These are phyloP conservation scores for Colletotrichum orchidophilum DNA, from an alignment of 2,329 filamentous ascomycete genomes.

Conservation along the genomic window DNA sequence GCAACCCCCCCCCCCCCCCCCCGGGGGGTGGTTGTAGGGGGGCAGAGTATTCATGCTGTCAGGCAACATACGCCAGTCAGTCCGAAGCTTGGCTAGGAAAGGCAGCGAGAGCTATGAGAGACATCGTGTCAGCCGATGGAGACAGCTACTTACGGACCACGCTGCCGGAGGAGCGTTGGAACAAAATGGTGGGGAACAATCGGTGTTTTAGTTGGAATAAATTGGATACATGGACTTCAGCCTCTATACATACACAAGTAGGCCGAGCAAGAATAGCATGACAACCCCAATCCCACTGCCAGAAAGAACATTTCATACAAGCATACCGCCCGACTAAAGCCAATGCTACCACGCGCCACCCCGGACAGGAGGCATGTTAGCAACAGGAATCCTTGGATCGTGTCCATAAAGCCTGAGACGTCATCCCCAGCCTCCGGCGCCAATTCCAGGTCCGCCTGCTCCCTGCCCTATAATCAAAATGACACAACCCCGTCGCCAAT, in stretches of 20 bases:
- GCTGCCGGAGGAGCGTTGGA: background rate
- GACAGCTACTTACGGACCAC: background rate
- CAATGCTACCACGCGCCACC: background rate
- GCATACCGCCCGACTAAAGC: background rate
- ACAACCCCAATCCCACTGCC: background rate
- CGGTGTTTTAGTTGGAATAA: background rate
- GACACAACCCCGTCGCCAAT: conserved; percentile 13
- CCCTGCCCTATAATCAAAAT: conserved; percentile 21
- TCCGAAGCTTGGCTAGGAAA: background rate
- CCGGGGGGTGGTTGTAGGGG: no score
- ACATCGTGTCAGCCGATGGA: background rate
- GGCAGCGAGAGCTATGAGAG: no score
- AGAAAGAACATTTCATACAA: background rate
- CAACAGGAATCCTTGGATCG: background rate
- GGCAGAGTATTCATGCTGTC: background rate
- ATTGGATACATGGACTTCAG: background rate
- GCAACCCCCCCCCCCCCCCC: no score
- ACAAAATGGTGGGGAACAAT: no score
- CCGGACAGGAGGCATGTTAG: background rate
- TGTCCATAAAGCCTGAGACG: conserved; percentile 4
- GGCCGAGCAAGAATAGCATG: background rate
- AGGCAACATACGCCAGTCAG: no score
- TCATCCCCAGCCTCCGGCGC: conserved; percentile 16
- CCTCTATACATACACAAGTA: background rate
- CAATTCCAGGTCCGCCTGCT: conserved; percentile 13